phyloP scores from a whole-genome alignment of 805 yeast genomes.

The Saccharomycopsis oosterbeekiorum region DNA sequence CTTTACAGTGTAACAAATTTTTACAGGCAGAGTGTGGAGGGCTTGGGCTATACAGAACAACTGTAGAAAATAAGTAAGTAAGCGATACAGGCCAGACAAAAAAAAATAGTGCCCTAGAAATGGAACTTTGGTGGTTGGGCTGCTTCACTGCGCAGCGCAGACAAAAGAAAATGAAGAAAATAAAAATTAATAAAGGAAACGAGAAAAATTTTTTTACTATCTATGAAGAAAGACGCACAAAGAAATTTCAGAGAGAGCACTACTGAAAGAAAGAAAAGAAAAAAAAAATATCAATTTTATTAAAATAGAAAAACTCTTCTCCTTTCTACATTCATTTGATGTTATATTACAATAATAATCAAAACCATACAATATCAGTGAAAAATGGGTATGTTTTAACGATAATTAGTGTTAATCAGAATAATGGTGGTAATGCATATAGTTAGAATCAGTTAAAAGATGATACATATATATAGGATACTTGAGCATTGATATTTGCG shows the following conservation, averaged over 20 bases:
- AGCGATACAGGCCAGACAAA: too few species aligned
- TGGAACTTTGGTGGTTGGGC: too few species aligned
- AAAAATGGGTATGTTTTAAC: constrained; percentile 13
- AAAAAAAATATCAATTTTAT: not conserved
- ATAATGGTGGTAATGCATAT: not conserved
- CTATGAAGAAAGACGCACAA: not conserved
- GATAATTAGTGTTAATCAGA: not conserved
- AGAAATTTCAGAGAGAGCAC: not conserved
- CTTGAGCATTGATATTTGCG: too few species aligned
- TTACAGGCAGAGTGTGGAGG: too few species aligned
- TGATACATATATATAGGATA: too few species aligned
- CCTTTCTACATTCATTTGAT: not conserved
- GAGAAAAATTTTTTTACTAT: not conserved
- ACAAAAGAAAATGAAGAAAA: not conserved
- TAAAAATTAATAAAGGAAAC: too few species aligned
- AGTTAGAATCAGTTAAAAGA: not conserved
- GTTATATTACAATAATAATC: not conserved
- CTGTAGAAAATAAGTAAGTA: too few species aligned
- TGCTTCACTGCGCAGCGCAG: not conserved
- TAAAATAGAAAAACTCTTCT: not conserved
- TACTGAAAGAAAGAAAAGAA: not conserved
- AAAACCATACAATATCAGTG: constrained; percentile 8
- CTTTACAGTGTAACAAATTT: too few species aligned
- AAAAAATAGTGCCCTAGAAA: too few species aligned
- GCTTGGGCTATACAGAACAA: too few species aligned